Evolutionary conservation across 768 basidiomycete genomes (phyloP).

Genomic region (Coprinopsis marcescibilis): DNA sequence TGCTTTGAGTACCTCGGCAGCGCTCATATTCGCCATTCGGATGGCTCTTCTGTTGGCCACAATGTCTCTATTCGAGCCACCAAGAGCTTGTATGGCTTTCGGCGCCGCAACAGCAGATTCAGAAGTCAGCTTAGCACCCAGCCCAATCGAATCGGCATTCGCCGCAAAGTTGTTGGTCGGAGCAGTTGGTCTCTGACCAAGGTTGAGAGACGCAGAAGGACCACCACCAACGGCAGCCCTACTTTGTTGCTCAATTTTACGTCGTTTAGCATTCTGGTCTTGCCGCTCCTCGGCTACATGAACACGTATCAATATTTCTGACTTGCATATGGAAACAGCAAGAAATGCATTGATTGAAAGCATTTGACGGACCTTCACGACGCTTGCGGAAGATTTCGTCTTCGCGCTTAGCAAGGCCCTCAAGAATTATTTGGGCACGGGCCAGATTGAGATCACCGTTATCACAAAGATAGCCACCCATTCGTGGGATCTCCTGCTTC

Average conservation of each 20-base stretch:
- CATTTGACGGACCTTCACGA: constrained; percentile 72
- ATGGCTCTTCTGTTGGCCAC: constrained; percentile 87
- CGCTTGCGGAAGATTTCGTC: constrained; percentile 92
- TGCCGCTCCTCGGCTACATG: constrained; percentile 87
- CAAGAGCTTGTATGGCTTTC: constrained; percentile 65
- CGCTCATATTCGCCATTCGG: constrained; percentile 94
- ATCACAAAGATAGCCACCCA: constrained; percentile 97
- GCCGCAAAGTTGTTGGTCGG: constrained; percentile 70
- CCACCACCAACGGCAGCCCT: constrained; percentile 39
- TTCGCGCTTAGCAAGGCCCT: constrained; percentile 89
- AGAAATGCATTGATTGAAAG: constrained; percentile 12
- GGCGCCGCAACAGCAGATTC: constrained; percentile 55
- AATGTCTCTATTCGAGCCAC: constrained; percentile 84
- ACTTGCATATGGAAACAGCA: constrained; percentile 18
- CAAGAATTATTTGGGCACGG: constrained; percentile 90
- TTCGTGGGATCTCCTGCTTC: constrained; percentile 86
- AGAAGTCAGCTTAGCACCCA: constrained; percentile 56
- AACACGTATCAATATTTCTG: constrained; percentile 22
- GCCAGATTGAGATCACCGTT: constrained; percentile 83
- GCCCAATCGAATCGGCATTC: constrained; percentile 71
- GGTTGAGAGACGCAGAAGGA: constrained; percentile 34
- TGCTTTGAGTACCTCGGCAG: constrained; percentile 89
- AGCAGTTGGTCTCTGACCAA: constrained; percentile 27
- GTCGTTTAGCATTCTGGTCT: constrained; percentile 84
- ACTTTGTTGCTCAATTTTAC: constrained; percentile 56